Base-by-base conservation (phyloP, 2,329 filamentous ascomycete species). In the Hypoxylon sp. region DNA sequence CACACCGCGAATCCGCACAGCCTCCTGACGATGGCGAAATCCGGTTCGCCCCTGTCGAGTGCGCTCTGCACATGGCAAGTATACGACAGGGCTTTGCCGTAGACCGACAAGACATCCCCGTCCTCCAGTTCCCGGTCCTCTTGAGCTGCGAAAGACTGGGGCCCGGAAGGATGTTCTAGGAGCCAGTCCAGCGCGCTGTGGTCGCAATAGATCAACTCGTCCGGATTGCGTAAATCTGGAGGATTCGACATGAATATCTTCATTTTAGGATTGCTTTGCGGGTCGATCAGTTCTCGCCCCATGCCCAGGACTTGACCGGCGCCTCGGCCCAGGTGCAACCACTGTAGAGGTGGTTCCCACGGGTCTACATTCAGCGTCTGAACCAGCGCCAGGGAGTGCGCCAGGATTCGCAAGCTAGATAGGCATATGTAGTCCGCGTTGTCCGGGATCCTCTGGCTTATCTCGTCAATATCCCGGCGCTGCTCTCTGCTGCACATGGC, bases 281-380 rank as follows among this genome's bases (percentile, higher is more conserved):
- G 39, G n/a, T 60, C 44, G 13, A 70, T 51, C n/a, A 72, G 59
- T 11, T 67, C 62, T 22, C 64, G 63, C 15, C 74, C 76, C 43
- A 71, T 73, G 3, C 59, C 64, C 53, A 78, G 73, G 48, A 79
- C 73, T 56, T 71, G 64, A 0, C 75, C 75, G 1, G 76, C 76
- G 17, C 77, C 77, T 10, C 72, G 73, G 3, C 76, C 76, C 72
- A 78, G 75, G 34, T 73, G 71, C 43, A 77, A 60, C 74, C 75
- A 79, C 58, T 78, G 76, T n/a, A 74, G 49, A 15, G 77, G 78
- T 30, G 78, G 77, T 62, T 78, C 73, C 78, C 78, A 79, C 2
- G 75, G 76, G 47, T 75, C 71, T 24, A 71, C 53, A 17, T 73
- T 69, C 43, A 78, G 62, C 10, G 76, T 79, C 72, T 79, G 78